Conservation (phyloP, 78 protist genomes). For the slime mould (Dictyostelium discoideum) region dicty_2.7 NC_007088.5:596501-597000, state of each 20-base stretch:
- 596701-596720: not conserved
- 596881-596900: not conserved
- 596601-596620: not conserved
- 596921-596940: not conserved
- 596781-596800: not conserved
- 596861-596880: not conserved
- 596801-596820: no score
- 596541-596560: not conserved
- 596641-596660: not conserved
- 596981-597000: not conserved
- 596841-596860: not conserved
- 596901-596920: not conserved
- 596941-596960: not conserved
- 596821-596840: not conserved
- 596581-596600: not conserved
- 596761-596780: not conserved
- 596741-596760: not conserved
- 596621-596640: not conserved
- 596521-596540: not conserved
- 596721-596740: not conserved
- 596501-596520: not conserved
- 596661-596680: not conserved
- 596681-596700: not conserved
- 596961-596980: not conserved
- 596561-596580: not conserved